These are phyloP conservation scores for Kwoniella europaea DNA, from an alignment of 768 basidiomycete species.

Conservation along the genomic window DNA sequence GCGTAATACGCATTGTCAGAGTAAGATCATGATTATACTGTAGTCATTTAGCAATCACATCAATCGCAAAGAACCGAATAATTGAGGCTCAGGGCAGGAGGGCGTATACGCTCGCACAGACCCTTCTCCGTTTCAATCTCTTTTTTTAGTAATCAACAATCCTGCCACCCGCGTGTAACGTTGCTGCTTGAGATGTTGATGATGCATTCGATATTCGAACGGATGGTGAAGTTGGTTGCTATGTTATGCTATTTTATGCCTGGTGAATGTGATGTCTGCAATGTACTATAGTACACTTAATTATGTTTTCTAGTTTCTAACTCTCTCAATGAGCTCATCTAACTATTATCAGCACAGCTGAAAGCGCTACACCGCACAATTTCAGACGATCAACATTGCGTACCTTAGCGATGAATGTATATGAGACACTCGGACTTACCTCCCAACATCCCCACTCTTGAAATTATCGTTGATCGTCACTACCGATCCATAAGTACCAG, in stretches of 20 bases:
- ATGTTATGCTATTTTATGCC: neutral
- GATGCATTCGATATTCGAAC: neutral
- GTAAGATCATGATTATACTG: too few relatives aligned
- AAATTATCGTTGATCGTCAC: conserved; percentile 24
- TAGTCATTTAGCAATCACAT: too few relatives aligned
- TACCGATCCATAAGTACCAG: conserved; percentile 24
- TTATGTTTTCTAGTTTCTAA: too few relatives aligned
- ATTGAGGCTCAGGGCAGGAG: too few relatives aligned
- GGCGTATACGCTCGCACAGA: too few relatives aligned
- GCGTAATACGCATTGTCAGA: too few relatives aligned
- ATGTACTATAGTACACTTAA: too few relatives aligned
- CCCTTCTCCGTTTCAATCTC: too few relatives aligned
- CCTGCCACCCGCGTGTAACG: too few relatives aligned
- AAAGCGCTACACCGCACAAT: conserved; percentile 9
- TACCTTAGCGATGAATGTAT: neutral
- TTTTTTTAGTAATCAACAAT: too few relatives aligned
- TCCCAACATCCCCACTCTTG: conserved; percentile 9
- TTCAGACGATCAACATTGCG: neutral
- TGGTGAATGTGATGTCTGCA: too few relatives aligned
- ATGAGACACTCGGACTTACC: neutral
- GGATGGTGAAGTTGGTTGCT: neutral
- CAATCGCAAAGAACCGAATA: too few relatives aligned
- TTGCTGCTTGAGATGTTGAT: neutral
- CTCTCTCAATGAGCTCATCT: neutral
- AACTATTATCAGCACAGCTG: conserved; percentile 29